These are phyloP conservation scores for Taphrina communis DNA, from an alignment of 1,139 yeast species.

Conservation along the genomic window DNA sequence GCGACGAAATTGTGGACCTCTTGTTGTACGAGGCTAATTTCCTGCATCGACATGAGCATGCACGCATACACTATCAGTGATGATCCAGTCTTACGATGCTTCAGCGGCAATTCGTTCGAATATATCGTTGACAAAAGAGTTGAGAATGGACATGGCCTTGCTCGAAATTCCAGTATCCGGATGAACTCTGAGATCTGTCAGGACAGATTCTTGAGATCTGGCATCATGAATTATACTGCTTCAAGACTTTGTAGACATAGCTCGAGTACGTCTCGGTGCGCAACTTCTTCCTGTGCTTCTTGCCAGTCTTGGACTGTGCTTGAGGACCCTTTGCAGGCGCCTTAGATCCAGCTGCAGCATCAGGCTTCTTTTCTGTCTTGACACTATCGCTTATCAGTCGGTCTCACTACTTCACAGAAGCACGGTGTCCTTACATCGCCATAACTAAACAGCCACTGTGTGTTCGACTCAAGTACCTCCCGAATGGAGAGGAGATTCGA, in stretches of 20 bases:
- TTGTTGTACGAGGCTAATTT: conserved; percentile 99
- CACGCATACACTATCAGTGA: background rate
- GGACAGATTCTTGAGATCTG: background rate
- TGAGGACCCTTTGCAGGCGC: conserved; percentile 92
- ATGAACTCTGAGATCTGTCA: conserved; percentile 59
- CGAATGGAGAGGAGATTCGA: too few relatives aligned
- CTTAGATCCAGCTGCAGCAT: conserved; percentile 50
- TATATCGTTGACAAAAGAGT: conserved; percentile 89
- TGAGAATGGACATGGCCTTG: conserved; percentile 98
- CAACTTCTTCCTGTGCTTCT: conserved; percentile 87
- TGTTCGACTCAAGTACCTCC: too few relatives aligned
- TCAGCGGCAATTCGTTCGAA: conserved; percentile 95
- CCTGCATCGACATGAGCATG: conserved; percentile 20
- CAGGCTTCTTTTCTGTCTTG: conserved; percentile 66
- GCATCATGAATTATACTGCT: conserved; percentile 59
- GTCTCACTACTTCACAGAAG: background rate
- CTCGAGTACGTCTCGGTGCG: conserved; percentile 99
- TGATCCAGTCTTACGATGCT: conserved; percentile 70
- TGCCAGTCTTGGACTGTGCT: conserved; percentile 78
- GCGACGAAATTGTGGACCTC: conserved; percentile 97
- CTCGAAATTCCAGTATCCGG: conserved; percentile 97
- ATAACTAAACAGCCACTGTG: too few relatives aligned
- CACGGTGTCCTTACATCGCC: background rate
- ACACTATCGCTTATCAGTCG: background rate
- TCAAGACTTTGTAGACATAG: conserved; percentile 94